These are phyloP conservation scores for Sphaerulina vaccinii DNA, from an alignment of 2,329 filamentous ascomycete genomes.

Conservation along the genomic window DNA sequence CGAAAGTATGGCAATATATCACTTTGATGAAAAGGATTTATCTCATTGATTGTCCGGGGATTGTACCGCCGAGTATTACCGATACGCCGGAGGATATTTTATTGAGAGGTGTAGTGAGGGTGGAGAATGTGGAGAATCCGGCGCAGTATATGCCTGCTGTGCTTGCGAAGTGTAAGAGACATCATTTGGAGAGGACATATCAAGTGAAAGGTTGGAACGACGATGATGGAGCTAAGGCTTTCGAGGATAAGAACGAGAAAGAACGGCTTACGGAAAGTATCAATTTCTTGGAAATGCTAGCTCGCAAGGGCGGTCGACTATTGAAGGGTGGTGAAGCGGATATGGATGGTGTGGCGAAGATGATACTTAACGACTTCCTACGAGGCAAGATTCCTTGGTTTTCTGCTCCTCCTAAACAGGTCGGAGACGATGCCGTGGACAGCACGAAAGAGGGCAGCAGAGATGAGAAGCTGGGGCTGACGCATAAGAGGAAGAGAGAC, in stretches of 20 bases:
- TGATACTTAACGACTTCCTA: slow-evolving; percentile 95
- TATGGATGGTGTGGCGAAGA: slow-evolving; percentile 90
- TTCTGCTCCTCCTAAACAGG: slow-evolving; percentile 66
- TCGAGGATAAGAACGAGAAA: slow-evolving; percentile 32
- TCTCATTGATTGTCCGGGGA: slow-evolving; percentile 94
- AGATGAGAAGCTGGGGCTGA: slow-evolving; percentile 78
- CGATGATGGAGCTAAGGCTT: slow-evolving; percentile 18
- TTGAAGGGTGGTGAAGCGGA: slow-evolving; percentile 93
- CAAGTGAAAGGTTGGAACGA: slow-evolving; percentile 70
- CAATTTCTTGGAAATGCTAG: slow-evolving; percentile 82
- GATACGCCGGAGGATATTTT: slow-evolving; percentile 87
- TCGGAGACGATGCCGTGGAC: slow-evolving; percentile 48
- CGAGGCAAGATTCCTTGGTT: slow-evolving; percentile 97
- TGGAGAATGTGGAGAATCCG: slow-evolving; percentile 94
- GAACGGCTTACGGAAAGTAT: slow-evolving; percentile 58
- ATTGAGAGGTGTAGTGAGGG: slow-evolving; percentile 83
- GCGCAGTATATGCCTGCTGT: slow-evolving; percentile 92
- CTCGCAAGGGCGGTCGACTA: slow-evolving; percentile 80
- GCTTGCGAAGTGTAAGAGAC: slow-evolving; percentile 73
- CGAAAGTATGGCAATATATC: slow-evolving; percentile 97
- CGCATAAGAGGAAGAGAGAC: slow-evolving; percentile 67
- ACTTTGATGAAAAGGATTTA: slow-evolving; percentile 93
- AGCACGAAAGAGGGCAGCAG: slow-evolving; percentile 60
- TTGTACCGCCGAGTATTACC: slow-evolving; percentile 82
- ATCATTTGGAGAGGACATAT: slow-evolving; percentile 91